Evolutionary conservation across 306 rosid genomes (phyloP).

Genomic region (Sicyos baderoa): DNA sequence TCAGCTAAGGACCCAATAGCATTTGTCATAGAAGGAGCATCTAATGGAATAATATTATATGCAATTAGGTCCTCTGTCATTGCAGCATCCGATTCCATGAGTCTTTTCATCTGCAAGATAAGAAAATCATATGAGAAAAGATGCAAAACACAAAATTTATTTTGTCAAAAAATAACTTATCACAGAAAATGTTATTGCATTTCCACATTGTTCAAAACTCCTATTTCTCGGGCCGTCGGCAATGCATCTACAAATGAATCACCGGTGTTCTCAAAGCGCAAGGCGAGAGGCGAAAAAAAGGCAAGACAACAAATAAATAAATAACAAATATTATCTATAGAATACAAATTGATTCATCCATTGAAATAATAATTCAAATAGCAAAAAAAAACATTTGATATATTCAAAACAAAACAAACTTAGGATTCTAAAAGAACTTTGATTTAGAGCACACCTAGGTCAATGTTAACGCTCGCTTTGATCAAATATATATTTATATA

Average conservation of each 20-base stretch:
- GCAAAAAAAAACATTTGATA: too few species aligned
- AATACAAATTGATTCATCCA: too few species aligned
- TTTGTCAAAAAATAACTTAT: background rate
- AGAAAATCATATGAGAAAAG: slow-evolving; percentile 17
- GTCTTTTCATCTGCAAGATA: slow-evolving; percentile 57
- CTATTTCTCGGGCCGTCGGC: background rate
- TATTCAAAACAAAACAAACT: too few species aligned
- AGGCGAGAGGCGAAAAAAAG: too few species aligned
- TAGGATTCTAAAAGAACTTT: too few species aligned
- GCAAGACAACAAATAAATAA: too few species aligned
- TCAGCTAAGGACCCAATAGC: slow-evolving; percentile 49
- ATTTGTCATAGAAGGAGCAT: slow-evolving; percentile 67
- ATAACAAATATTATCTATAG: too few species aligned
- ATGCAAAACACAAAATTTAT: slow-evolving; percentile 2
- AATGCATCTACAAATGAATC: background rate
- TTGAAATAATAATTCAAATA: too few species aligned
- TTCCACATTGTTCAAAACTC: background rate
- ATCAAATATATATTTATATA: too few species aligned
- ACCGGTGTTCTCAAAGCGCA: too few species aligned
- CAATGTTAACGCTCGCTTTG: too few species aligned
- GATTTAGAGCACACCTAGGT: too few species aligned
- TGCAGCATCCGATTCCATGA: slow-evolving; percentile 81
- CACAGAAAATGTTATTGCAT: background rate
- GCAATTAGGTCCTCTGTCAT: slow-evolving; percentile 82
- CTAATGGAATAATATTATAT: slow-evolving; percentile 82